A percentile compares a stretch with the other conserved stretches of the same genome.
These are phyloP conservation scores for Elsinoe perseae DNA, from an alignment of 2,329 filamentous ascomycete genomes.

Conservation along the genomic window DNA sequence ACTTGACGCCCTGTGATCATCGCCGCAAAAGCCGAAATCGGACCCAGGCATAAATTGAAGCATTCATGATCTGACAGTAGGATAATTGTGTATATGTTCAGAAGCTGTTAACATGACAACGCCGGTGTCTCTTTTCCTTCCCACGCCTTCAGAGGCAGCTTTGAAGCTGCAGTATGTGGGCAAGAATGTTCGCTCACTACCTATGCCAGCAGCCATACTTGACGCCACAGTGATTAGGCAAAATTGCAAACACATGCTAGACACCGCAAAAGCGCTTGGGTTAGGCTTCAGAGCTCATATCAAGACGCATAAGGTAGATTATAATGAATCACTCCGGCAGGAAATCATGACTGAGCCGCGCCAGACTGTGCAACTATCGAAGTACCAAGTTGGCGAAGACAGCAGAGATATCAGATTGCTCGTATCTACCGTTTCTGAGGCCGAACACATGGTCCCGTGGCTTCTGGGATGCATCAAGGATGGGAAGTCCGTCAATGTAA, in stretches of 20 bases:
- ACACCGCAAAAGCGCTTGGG: constrained; percentile 50
- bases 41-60: neutral
- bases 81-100: neutral
- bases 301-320: constrained; percentile 70
- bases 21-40: neutral
- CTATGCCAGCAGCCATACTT: constrained; percentile 60
- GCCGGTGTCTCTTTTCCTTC: constrained; percentile 26
- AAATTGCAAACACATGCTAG: constrained; percentile 66
- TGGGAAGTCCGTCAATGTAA: constrained; percentile 53
- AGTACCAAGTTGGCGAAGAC: constrained; percentile 59
- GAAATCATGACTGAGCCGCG: neutral
- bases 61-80: neutral
- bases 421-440: constrained; percentile 67
- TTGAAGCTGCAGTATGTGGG: constrained; percentile 47
- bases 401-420: constrained; percentile 52
- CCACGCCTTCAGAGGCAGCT: constrained; percentile 26
- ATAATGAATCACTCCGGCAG: accelerated
- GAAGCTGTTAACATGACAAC: neutral
- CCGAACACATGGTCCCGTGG: constrained; percentile 57
- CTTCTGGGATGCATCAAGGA: constrained; percentile 50
- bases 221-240: constrained; percentile 57
- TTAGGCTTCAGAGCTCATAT: constrained; percentile 69
- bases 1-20: neutral
- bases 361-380: constrained; percentile 58
- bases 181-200: constrained; percentile 51